phyloP scores from a whole-genome alignment of 352 stramenopile species.

The Elongisporangium prolatum region DNA sequence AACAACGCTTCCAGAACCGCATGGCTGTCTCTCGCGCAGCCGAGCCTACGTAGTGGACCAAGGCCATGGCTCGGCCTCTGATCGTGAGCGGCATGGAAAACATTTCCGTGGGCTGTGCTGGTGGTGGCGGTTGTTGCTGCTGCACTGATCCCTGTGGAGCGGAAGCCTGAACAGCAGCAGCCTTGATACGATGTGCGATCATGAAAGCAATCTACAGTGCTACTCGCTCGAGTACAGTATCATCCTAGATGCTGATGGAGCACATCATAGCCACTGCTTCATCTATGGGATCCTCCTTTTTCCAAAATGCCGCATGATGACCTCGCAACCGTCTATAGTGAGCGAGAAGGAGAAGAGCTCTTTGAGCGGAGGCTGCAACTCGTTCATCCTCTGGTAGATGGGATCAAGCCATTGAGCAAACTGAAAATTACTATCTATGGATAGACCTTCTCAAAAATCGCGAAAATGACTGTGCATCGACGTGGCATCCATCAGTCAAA shows the following conservation, averaged over 20 bases:
- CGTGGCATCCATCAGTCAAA: too few species aligned
- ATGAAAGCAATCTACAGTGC: constrained; percentile 53
- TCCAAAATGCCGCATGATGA: constrained; percentile 65
- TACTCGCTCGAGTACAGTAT: constrained; percentile 47
- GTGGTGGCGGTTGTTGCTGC: constrained; percentile 1
- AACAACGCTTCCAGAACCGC: constrained; percentile 52
- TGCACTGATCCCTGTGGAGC: constrained; percentile 8
- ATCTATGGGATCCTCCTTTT: constrained; percentile 47
- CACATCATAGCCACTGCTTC: constrained; percentile 51
- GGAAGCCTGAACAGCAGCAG: not conserved
- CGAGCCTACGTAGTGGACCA: constrained; percentile 63
- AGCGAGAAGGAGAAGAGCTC: constrained; percentile 58
- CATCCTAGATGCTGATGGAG: constrained; percentile 34
- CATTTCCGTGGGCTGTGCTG: constrained; percentile 27
- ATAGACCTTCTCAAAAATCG: too few species aligned
- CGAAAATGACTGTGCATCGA: too few species aligned
- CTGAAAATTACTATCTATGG: too few species aligned
- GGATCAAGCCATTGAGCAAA: too few species aligned
- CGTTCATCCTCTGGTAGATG: constrained; percentile 50
- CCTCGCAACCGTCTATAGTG: constrained; percentile 41
- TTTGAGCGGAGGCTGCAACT: constrained; percentile 46
- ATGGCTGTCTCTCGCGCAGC: constrained; percentile 53
- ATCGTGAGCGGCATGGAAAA: constrained; percentile 69
- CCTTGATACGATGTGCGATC: constrained; percentile 40
- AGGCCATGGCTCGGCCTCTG: constrained; percentile 32